Evolutionary conservation across 805 yeast genomes (phyloP).

Genomic region (Wickerhamiella australiensis): DNA sequence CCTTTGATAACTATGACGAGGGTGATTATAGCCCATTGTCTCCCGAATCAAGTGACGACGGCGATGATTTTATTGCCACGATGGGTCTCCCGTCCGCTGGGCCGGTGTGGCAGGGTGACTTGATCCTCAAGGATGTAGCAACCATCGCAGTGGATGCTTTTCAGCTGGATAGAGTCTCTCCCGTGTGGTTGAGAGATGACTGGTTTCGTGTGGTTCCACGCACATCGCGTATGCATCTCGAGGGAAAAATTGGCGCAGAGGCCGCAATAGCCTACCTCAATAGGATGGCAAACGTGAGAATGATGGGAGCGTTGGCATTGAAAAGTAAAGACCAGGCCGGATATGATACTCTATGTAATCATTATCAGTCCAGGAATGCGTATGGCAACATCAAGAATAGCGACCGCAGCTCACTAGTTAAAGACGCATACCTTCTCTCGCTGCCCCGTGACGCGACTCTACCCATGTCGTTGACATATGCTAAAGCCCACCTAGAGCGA

Average conservation of each 20-base stretch:
- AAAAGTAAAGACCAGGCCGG: slow-evolving; percentile 18
- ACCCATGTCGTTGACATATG: neutral
- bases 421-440: slow-evolving; percentile 52
- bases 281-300: slow-evolving; percentile 35
- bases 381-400: slow-evolving; percentile 58
- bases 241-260: slow-evolving; percentile 48
- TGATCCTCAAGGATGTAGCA: slow-evolving; percentile 40
- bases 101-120: slow-evolving; percentile 36
- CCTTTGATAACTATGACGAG: neutral
- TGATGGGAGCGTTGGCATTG: slow-evolving; percentile 42
- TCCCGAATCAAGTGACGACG: slow-evolving; percentile 26
- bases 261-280: slow-evolving; percentile 48
- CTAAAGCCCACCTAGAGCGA: neutral
- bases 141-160: slow-evolving; percentile 34
- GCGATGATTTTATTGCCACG: slow-evolving; percentile 29
- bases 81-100: slow-evolving; percentile 14
- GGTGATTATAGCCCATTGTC: neutral
- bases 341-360: slow-evolving; percentile 31
- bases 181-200: slow-evolving; percentile 19
- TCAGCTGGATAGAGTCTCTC: slow-evolving; percentile 26
- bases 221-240: slow-evolving; percentile 34
- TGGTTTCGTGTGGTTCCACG: slow-evolving; percentile 22
- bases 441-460: slow-evolving; percentile 15
- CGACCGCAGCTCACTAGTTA: slow-evolving; percentile 38
- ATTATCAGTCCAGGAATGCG: slow-evolving; percentile 36